Evolutionary conservation across 306 rosid species (phyloP).

Genomic region (Argentina anserina): DNA sequence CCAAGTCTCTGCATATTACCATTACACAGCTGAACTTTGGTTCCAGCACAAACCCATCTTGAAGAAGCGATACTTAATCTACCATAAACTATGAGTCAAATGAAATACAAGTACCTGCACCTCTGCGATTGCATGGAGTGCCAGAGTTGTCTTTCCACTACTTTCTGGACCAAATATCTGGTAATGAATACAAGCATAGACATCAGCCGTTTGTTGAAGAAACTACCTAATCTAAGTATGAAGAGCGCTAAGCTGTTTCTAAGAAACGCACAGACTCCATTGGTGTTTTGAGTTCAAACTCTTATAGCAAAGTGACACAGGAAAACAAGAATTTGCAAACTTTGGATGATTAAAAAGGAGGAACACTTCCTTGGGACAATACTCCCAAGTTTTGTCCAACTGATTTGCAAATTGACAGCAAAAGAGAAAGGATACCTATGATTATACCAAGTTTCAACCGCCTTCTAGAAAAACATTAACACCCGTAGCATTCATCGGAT

Average conservation of each 20-base stretch:
- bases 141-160: slow-evolving; percentile 97
- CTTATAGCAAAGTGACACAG: neutral
- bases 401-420: neutral
- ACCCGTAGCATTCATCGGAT: neutral
- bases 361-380: neutral
- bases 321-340: neutral
- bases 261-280: neutral
- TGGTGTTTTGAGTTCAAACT: neutral
- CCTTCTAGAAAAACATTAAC: neutral
- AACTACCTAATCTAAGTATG: slow-evolving; percentile 2
- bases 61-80: neutral
- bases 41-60: slow-evolving; percentile 10
- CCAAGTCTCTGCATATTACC: slow-evolving; percentile 70
- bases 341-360: neutral
- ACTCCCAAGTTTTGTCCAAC: neutral
- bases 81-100: neutral
- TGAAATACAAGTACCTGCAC: slow-evolving; percentile 64
- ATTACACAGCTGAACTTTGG: slow-evolving; percentile 26
- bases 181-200: slow-evolving; percentile 23
- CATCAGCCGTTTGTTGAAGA: slow-evolving; percentile 10
- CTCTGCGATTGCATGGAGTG: slow-evolving; percentile 97
- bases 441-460: neutral
- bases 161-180: slow-evolving; percentile 98
- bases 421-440: neutral
- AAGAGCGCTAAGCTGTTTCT: neutral